Conservation (phyloP, 2,329 filamentous ascomycete species). For the Pseudogymnoascus destructans region DNA sequence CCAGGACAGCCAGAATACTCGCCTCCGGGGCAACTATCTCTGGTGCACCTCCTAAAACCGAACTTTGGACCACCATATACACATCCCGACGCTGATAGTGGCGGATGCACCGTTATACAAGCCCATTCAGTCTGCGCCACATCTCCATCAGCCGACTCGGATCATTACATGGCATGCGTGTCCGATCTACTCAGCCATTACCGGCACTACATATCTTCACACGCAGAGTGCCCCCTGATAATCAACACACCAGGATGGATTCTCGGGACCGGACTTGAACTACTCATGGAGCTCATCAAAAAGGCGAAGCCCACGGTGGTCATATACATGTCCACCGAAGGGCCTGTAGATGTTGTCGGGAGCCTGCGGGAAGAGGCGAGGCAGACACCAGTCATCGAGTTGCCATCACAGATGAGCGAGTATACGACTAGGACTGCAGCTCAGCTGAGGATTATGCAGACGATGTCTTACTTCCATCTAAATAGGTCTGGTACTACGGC, state of each 20-base stretch:
- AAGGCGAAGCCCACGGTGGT: conserved; percentile 45
- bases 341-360: conserved; percentile 43
- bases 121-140: conserved; percentile 54
- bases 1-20: conserved; percentile 66
- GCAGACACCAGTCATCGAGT: conserved; percentile 32
- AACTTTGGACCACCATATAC: conserved; percentile 57
- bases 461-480: conserved; percentile 66
- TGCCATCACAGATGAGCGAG: conserved; percentile 48
- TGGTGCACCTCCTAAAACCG: conserved; percentile 45
- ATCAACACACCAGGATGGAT: conserved; percentile 68
- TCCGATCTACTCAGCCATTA: conserved; percentile 50
- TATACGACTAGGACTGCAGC: conserved; percentile 45
- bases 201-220: conserved; percentile 28
- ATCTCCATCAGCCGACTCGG: conserved; percentile 52
- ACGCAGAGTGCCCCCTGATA: conserved; percentile 42
- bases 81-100: conserved; percentile 34
- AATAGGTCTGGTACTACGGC: conserved; percentile 13
- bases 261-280: conserved; percentile 53
- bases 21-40: conserved; percentile 54
- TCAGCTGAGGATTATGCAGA: conserved; percentile 60
- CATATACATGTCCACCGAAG: conserved; percentile 55
- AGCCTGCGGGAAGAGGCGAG: conserved; percentile 32
- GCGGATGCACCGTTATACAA: conserved; percentile 34
- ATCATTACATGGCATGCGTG: conserved; percentile 52
- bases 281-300: conserved; percentile 45